Base-by-base conservation (phyloP, 2,329 filamentous ascomycete genomes). In the Penicillium sp. region DNA sequence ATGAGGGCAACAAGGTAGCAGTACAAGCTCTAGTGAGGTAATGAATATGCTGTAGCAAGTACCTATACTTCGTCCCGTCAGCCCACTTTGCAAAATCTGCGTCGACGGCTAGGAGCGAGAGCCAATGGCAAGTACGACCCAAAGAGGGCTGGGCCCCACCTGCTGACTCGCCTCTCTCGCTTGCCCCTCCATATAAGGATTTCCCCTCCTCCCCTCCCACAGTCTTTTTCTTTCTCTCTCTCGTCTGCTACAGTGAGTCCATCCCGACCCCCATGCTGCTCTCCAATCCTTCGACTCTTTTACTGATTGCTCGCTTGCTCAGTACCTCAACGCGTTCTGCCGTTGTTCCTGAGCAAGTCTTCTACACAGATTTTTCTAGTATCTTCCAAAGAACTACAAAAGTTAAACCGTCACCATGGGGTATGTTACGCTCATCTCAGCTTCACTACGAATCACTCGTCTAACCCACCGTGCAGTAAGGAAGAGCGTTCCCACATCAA, bases 401-500 rank as follows among this genome's bases (percentile, higher is more conserved):
- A 53, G 71, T 76, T 40, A 63, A 75, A 76, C 79, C 78, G 72
- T 74, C 78, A 84, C 59, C 75, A 86, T 86, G 83, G 83, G 83
- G 83, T 86, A 78, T 75, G 82, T 79, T 79, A 53, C 56, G 49
- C 29, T 44, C 24, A 39, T 18, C n/a, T 36, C 34, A 36, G 3
- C 39, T 29, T 40, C 40, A n/a, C 27, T 43, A 32, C 31, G 16
- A 42, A 34, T 42, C 46, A 48, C 36, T 48, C 21, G 31, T 27
- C 47, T 45, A 14, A 32, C 11, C 21, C 14, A 29, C 27, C 39
- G 51, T 55, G 71, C 75, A 93, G 92, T 90, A 97, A 91, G 85
- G 87, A 96, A 75, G 90, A 93, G 67, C 96, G 96, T 89, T 82
- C 79, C 81, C 93, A 97, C 81, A 91, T 97, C 82, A 92, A 92